These are phyloP conservation scores for Wickerhamiella qilinensis DNA, from an alignment of 805 yeast species.

Conservation along the genomic window DNA sequence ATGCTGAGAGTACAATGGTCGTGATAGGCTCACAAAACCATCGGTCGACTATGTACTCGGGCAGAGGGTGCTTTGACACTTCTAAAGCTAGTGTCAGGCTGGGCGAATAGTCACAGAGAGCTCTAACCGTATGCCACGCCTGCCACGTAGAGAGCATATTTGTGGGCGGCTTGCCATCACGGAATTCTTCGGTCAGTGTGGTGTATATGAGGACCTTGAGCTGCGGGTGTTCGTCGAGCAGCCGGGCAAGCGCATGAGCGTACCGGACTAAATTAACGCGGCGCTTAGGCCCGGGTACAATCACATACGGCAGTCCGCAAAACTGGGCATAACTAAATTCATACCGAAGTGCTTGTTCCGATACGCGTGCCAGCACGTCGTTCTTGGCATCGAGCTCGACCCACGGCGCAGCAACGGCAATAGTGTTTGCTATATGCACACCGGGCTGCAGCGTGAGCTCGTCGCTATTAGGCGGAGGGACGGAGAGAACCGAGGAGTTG, in stretches of 20 bases:
- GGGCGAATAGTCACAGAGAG: constrained; percentile 35
- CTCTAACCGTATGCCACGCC: constrained; percentile 52
- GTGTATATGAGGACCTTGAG: constrained; percentile 18
- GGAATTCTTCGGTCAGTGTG: constrained; percentile 26
- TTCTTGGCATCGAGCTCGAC: constrained; percentile 46
- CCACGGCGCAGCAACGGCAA: constrained; percentile 54
- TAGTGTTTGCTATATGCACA: constrained; percentile 25
- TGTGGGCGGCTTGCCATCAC: constrained; percentile 25
- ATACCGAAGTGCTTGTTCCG: constrained; percentile 39
- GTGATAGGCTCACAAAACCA: constrained; percentile 59
- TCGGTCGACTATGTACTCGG: constrained; percentile 34
- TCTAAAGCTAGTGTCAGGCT: constrained; percentile 59
- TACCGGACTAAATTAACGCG: constrained; percentile 34
- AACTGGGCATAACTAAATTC: constrained; percentile 44
- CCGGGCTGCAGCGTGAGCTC: constrained; percentile 32
- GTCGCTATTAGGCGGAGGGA: constrained; percentile 26
- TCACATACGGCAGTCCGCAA: constrained; percentile 38
- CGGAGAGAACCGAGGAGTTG: constrained; percentile 8
- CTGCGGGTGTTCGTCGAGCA: constrained; percentile 17
- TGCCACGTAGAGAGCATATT: constrained; percentile 48
- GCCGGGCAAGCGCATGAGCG: constrained; percentile 28
- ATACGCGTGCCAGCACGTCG: constrained; percentile 32
- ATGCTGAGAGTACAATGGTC: constrained; percentile 37
- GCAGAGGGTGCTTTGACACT: constrained; percentile 45
- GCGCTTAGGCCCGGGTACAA: constrained; percentile 51